phyloP scores from a whole-genome alignment of 2,329 filamentous ascomycete genomes.

The Talaromyces verruculosus region DNA sequence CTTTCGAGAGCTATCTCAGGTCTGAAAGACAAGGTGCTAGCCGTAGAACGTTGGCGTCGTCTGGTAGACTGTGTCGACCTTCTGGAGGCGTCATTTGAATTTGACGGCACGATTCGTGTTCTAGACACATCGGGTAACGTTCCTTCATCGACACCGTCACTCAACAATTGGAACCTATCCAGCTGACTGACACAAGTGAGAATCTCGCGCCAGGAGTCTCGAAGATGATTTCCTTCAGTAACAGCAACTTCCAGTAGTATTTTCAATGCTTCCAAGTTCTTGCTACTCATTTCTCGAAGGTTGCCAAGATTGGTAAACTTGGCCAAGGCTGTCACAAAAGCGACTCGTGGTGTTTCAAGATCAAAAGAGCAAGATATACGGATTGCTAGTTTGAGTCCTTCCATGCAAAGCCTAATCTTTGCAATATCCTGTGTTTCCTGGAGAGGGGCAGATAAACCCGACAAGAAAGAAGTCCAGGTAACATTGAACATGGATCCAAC shows the following conservation, averaged over 20 bases:
- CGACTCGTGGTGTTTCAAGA: slow-evolving; percentile 85
- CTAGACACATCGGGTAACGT: slow-evolving; percentile 89
- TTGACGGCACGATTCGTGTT: slow-evolving; percentile 66
- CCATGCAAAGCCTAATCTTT: slow-evolving; percentile 86
- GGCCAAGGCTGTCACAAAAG: slow-evolving; percentile 88
- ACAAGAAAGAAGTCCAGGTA: slow-evolving; percentile 99
- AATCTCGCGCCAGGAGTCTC: slow-evolving; percentile 92
- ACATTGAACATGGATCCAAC: slow-evolving; percentile 98
- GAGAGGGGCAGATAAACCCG: slow-evolving; percentile 86
- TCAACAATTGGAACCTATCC: slow-evolving; percentile 91
- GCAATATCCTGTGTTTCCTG: slow-evolving; percentile 92
- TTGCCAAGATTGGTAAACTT: slow-evolving; percentile 97
- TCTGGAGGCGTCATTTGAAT: slow-evolving; percentile 57
- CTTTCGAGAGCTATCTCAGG: slow-evolving; percentile 87
- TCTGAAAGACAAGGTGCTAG: slow-evolving; percentile 58
- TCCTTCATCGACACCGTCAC: slow-evolving; percentile 89
- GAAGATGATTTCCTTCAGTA: slow-evolving; percentile 85
- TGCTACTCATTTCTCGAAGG: slow-evolving; percentile 88
- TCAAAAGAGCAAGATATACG: slow-evolving; percentile 93
- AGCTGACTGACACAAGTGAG: slow-evolving; percentile 94
- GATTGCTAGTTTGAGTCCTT: slow-evolving; percentile 92
- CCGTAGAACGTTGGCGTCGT: slow-evolving; percentile 49
- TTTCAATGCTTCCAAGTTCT: slow-evolving; percentile 93
- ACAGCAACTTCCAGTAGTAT: slow-evolving; percentile 88
- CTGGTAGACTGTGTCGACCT: slow-evolving; percentile 64